These are phyloP conservation scores for Aspergillus texensis DNA, from an alignment of 2,329 filamentous ascomycete species.

Conservation along the genomic window DNA sequence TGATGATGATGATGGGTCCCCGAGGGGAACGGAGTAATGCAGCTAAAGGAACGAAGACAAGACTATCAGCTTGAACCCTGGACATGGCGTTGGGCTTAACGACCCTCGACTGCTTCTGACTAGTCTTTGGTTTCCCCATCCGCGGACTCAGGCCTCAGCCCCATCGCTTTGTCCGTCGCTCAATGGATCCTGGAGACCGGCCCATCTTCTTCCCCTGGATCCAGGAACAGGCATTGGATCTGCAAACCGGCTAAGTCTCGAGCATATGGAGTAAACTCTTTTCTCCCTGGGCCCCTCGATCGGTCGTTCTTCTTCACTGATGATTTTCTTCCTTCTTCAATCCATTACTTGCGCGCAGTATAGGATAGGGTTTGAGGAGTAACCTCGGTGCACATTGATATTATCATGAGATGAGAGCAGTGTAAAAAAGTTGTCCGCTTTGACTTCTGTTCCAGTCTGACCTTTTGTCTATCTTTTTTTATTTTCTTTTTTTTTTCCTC, in stretches of 20 bases:
- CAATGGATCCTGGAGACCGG: conserved; percentile 17
- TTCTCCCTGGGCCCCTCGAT: conserved; percentile 8
- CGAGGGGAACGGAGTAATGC: neutral
- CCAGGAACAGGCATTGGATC: conserved; percentile 23
- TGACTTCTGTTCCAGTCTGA: neutral
- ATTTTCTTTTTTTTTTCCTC: too few relatives aligned
- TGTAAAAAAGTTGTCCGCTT: neutral
- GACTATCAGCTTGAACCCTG: neutral
- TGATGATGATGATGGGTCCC: neutral
- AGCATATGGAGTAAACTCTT: conserved; percentile 7
- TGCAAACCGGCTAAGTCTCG: conserved; percentile 14
- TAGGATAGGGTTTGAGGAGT: neutral
- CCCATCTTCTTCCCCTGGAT: conserved; percentile 20
- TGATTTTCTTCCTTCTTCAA: neutral
- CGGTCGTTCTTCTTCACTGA: conserved; percentile 1
- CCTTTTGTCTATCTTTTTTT: neutral
- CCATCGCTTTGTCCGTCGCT: conserved; percentile 9
- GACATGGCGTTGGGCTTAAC: neutral
- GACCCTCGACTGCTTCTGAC: neutral
- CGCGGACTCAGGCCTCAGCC: conserved; percentile 10
- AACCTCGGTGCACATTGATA: conserved; percentile 3
- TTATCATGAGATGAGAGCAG: conserved; percentile 16
- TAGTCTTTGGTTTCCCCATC: conserved; percentile 4
- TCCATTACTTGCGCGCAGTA: neutral
- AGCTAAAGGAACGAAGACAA: neutral